Percentiles rank a stretch among this genome's conserved stretches.
Conservation (phyloP, 768 basidiomycete genomes). For the Kockovaella imperatae region DNA sequence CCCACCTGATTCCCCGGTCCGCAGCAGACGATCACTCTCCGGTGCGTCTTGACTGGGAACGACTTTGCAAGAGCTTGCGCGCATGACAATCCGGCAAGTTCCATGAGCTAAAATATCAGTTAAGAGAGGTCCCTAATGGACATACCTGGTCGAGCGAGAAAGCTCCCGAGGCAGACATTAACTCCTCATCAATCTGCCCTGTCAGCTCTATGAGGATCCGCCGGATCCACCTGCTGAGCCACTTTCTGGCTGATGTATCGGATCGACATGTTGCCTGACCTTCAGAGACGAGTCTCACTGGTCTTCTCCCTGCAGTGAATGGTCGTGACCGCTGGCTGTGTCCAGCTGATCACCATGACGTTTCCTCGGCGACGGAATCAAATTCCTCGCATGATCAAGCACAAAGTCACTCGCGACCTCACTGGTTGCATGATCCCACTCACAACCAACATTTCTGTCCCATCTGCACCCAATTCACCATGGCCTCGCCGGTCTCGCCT, state of each 20-base stretch:
- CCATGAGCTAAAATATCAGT: constrained; percentile 65
- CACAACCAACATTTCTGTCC: no score
- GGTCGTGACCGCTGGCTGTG: no score
- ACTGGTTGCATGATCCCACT: no score
- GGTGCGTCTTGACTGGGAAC: constrained; percentile 61
- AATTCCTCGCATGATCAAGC: no score
- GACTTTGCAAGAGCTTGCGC: constrained; percentile 77
- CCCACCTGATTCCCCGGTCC: constrained; percentile 88
- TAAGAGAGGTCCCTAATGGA: background rate
- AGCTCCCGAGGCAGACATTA: constrained; percentile 78
- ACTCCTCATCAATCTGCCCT: constrained; percentile 78
- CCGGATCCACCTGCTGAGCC: constrained; percentile 33
- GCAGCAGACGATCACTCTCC: constrained; percentile 83
- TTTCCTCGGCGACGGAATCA: no score
- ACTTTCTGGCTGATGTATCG: constrained; percentile 39
- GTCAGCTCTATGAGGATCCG: no score
- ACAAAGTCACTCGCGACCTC: no score
- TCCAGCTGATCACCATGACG: no score
- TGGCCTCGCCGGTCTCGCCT: no score
- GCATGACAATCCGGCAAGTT: constrained; percentile 87
- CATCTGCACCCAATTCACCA: no score
- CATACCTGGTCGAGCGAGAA: constrained; percentile 87
- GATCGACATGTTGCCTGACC: constrained; percentile 30
- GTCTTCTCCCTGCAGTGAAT: no score
- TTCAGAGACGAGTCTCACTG: no score